Base-by-base conservation (phyloP, 306 rosid species). In the Datisca glomerata region DNA sequence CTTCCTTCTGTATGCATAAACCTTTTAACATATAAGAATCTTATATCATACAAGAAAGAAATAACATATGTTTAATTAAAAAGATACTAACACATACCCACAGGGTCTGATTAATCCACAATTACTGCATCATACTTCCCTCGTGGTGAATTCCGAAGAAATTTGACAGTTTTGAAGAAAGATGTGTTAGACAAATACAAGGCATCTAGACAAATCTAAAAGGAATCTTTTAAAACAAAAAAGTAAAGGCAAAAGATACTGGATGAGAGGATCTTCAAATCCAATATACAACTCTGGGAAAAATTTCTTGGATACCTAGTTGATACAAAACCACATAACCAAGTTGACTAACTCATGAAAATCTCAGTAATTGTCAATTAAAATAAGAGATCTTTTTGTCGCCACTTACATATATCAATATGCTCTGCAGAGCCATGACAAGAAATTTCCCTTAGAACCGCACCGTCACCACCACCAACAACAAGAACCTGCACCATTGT, bases 391-490 rank as follows among this genome's bases (percentile, higher is more conserved):
- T 14, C 18, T 41, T 39, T 24, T 34, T 49, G 39, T 7, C 27
- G 27, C 41, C 51, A 68, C 95, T 68, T 73, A 89, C 98, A 89
- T 42, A 89, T 89, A 60, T 89, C 96, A 54, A 89, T 89, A 60
- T 66, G 81, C 68, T 84, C 79, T 47, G 84, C 84, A 10, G 95
- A 89, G 45, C 69, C 61, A 47, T 89, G 98, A 16, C 98, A 81
- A 45, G 81, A 64, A 47, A 89, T 57, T 72, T 89, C 98, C 73
- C 96, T 77, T 5, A 89, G 76, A 57, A 89, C 93, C 17, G 93
- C 95, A 15, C 98, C 98, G 61, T 89, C 98, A 47, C 98, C 98
- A 6, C 98, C 98, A n/a, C 96, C 98, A 57, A 89, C 98, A 49
- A 89, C 93, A 53, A 89, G 73, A 66, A 89, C 93, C 98, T 89